Base-by-base conservation (phyloP, 1,284 basidiomycete genomes). In the Ceratobasidium sp. region DNA sequence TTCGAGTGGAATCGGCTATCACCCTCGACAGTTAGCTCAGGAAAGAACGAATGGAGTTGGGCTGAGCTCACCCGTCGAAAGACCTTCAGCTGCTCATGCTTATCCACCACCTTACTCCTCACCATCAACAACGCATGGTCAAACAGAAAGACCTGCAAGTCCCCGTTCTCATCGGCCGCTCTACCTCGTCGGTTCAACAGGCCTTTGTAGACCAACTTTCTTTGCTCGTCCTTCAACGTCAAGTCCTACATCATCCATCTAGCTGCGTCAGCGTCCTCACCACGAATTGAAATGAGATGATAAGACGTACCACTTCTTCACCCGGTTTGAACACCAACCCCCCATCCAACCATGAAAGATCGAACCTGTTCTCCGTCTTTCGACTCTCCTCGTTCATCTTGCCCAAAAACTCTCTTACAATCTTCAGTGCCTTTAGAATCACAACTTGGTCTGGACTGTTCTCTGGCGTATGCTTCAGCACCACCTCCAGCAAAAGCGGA, bases 91-190 rank as follows among this genome's bases (percentile, higher is more conserved):
- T 96, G 94, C 81, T 99, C 97, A 33, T 38, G 38, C 38, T 20
- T 7, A 77, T 93, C 92, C 84, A 97, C 97, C 85, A 93, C 94
- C 87, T 92, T 83, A 85, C 94, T 84, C 87, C 99, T 99, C 81
- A 95, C 96, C 90, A 99, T 95, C 59, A 99, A 87, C 71, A 99
- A 86, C 0, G 97, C 96, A 85, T 99, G 97, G 84, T 99, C 98
- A 83, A 99, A 98, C 81, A 99, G 86, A 87, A 98, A 98, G 6
- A 98, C 94, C 81, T 96, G 91, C 74, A 99, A 87, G 84, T 99
- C 97, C 7, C 96, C 93, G 80, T 88, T 93, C 82, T 95, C 94
- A 81, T 92, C 91, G 81, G 93, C 89, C 6, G 87, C 87, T 5
- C 87, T 86, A 3, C 97, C 96, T 6, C 97, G 91, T 83, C 96